These are phyloP conservation scores for Populus hybrid DNA, from an alignment of 441 rosid genomes.

Conservation along the genomic window DNA sequence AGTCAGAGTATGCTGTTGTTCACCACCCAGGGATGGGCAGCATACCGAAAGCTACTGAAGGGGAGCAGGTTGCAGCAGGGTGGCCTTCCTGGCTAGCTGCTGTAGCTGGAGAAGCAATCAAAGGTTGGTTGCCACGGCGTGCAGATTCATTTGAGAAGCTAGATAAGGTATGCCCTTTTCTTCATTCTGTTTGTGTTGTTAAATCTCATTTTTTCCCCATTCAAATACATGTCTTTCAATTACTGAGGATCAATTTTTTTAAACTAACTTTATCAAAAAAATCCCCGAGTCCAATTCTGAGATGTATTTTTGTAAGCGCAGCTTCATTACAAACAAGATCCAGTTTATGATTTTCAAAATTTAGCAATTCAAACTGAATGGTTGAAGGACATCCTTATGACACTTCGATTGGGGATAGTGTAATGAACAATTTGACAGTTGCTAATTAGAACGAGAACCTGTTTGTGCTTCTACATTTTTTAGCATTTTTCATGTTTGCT, in stretches of 20 bases:
- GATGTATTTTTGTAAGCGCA: background rate
- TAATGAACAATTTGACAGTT: background rate
- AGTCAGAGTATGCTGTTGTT: slow-evolving; percentile 48
- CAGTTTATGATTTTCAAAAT: background rate
- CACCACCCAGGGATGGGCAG: slow-evolving; percentile 64
- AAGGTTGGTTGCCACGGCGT: slow-evolving; percentile 92
- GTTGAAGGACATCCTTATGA: background rate
- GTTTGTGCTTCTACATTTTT: background rate
- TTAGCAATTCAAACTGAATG: background rate
- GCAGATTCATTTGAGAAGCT: slow-evolving; percentile 97
- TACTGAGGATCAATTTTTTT: background rate
- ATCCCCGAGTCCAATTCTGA: background rate
- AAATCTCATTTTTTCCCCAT: background rate
- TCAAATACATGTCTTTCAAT: background rate
- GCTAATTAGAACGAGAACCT: slow-evolving; percentile 1
- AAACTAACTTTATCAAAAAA: background rate
- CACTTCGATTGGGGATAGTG: background rate
- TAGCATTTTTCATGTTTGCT: background rate
- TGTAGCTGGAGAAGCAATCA: slow-evolving; percentile 96
- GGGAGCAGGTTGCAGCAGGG: slow-evolving; percentile 92
- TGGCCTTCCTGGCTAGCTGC: slow-evolving; percentile 98
- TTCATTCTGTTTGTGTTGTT: slow-evolving; percentile 8
- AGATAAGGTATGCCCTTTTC: slow-evolving; percentile 65
- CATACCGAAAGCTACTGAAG: slow-evolving; percentile 69
- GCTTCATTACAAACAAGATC: no score